phyloP scores from a whole-genome alignment of 805 yeast species.

The Saturnispora dispora region DNA sequence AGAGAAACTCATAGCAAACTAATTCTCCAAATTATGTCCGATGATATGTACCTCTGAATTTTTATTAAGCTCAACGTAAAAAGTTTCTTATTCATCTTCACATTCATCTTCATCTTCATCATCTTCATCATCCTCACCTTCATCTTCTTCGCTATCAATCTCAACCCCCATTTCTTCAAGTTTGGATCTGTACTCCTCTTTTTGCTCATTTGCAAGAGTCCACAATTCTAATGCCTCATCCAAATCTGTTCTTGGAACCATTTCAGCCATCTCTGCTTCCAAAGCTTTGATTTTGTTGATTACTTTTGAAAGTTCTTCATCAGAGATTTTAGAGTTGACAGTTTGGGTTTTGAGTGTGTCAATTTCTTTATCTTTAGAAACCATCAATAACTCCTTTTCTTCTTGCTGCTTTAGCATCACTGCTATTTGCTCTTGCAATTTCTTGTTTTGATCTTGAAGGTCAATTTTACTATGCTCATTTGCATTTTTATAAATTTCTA shows the following conservation, averaged over 20 bases:
- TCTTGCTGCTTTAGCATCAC: neutral
- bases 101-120: slow-evolving; percentile 3
- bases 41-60: too few species aligned
- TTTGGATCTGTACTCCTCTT: slow-evolving; percentile 8
- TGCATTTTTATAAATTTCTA: neutral
- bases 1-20: too few species aligned
- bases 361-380: neutral
- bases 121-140: slow-evolving; percentile 5
- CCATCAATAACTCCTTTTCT: neutral
- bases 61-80: too few species aligned
- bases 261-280: slow-evolving; percentile 5
- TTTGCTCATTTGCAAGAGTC: slow-evolving; percentile 11
- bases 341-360: neutral
- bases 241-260: slow-evolving; percentile 5
- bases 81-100: slow-evolving; percentile 19
- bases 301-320: neutral
- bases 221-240: slow-evolving; percentile 13
- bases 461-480: neutral
- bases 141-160: slow-evolving; percentile 7
- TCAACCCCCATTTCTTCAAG: slow-evolving; percentile 7
- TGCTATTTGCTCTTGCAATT: neutral
- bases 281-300: neutral
- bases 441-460: neutral
- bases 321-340: neutral
- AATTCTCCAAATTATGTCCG: too few species aligned